Conservation (phyloP, 2,329 filamentous ascomycete species). For the Daldinia eschscholtzii region DNA sequence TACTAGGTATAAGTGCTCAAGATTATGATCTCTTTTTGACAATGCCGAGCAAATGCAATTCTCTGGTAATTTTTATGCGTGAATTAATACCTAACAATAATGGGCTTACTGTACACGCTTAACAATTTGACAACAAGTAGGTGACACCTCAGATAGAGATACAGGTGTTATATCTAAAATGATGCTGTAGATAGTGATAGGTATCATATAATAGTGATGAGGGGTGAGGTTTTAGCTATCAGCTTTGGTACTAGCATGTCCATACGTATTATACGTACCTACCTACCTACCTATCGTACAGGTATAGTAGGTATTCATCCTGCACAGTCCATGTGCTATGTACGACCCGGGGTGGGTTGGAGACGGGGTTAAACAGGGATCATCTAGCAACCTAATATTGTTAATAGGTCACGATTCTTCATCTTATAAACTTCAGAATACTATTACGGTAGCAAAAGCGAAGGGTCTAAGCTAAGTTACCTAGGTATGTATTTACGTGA, state of each 20-base stretch:
- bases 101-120: not conserved
- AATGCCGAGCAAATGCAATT: not conserved
- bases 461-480: not conserved
- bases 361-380: slow-evolving; percentile 25
- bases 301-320: slow-evolving; percentile 11
- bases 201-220: not conserved
- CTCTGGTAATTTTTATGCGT: not conserved
- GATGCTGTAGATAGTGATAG: not conserved
- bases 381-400: slow-evolving; percentile 11
- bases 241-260: not conserved
- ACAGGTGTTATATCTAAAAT: not conserved
- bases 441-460: not conserved
- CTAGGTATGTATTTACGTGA: not conserved
- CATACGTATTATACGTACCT: slow-evolving; percentile 2
- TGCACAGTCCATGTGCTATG: slow-evolving; percentile 17
- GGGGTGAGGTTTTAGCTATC: not conserved
- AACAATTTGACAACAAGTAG: not conserved
- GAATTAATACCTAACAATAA: not conserved
- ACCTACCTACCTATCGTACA: too few relatives aligned
- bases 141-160: not conserved
- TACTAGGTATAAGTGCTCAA: not conserved
- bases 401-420: slow-evolving; percentile 1
- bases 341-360: slow-evolving; percentile 15
- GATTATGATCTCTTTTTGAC: not conserved
- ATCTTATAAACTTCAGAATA: not conserved